Evolutionary conservation across 1,139 yeast species (phyloP).

Genomic region (Suhomyces panamericanus): DNA sequence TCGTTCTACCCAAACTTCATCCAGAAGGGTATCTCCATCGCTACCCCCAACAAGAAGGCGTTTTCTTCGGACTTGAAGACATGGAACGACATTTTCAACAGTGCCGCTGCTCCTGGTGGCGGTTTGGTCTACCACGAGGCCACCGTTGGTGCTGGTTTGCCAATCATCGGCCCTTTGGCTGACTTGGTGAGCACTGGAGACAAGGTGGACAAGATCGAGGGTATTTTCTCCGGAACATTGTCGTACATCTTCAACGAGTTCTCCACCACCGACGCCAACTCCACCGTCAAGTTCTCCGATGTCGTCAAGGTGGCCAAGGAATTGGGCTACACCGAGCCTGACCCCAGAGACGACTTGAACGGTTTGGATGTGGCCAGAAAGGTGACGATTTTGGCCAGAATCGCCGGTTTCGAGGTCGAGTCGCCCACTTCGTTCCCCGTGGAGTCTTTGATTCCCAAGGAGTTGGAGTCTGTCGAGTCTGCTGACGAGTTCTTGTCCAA

Average conservation of each 20-base stretch:
- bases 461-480: slow-evolving; percentile 69
- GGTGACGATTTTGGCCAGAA: slow-evolving; percentile 91
- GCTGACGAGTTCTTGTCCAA: slow-evolving; percentile 77
- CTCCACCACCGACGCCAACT: slow-evolving; percentile 63
- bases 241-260: slow-evolving; percentile 96
- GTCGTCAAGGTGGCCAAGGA: slow-evolving; percentile 85
- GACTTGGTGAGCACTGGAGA: slow-evolving; percentile 93
- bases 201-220: slow-evolving; percentile 85
- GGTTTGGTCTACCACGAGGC: slow-evolving; percentile 96
- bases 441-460: slow-evolving; percentile 86
- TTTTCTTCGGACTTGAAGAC: slow-evolving; percentile 75
- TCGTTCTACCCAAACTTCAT: slow-evolving; percentile 73
- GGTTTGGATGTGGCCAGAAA: slow-evolving; percentile 98
- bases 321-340: slow-evolving; percentile 97
- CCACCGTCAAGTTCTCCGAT: slow-evolving; percentile 75
- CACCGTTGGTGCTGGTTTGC: slow-evolving; percentile 99
- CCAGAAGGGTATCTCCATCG: slow-evolving; percentile 80
- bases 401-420: slow-evolving; percentile 80
- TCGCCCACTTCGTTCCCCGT: slow-evolving; percentile 97
- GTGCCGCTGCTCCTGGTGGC: slow-evolving; percentile 51
- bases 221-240: slow-evolving; percentile 93
- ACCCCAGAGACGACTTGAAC: slow-evolving; percentile 97
- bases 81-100: slow-evolving; percentile 75
- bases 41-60: slow-evolving; percentile 98
- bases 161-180: slow-evolving; percentile 82